Evolutionary conservation across 2,329 filamentous ascomycete species (phyloP), one percentile per base, ranked within the genome.

Genomic region (Aspergillus novofumigatus): DNA sequence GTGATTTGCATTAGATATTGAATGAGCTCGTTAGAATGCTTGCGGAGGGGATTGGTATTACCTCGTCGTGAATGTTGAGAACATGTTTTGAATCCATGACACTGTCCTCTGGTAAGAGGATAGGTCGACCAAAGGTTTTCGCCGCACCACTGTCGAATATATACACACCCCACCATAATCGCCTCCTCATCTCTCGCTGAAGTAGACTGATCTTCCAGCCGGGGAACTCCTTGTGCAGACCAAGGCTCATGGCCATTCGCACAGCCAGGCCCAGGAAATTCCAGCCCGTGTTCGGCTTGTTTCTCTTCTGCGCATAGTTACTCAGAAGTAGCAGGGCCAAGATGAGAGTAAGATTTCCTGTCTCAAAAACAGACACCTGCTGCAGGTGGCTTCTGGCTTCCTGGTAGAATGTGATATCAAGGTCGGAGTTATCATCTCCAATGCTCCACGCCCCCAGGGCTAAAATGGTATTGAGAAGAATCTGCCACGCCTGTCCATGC

Each of bases 251-350:
- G 1, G 79, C 78, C 75, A 81, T 80, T 49, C 77, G 69, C 23
- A 79, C 71, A n/a, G 78, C 78, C 17, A 81, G 62, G 1, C 79
- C 79, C 7, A 80, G 64, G 58, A 78, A 80, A 51, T 78, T 80
- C 69, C 77, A 81, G 8, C 78, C 79, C 7, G 73, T 78, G 59
- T 81, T 81, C 2, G 79, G 79, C 57, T 80, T 80, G 63, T 80
- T 78, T 28, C 77, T 71, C 62, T 81, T 81, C 61, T 81, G 79
- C 0, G 78, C 70, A 58, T 80, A 80, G 54, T 81, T 80, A 55
- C 77, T 77, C 61, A 81, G 70, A 50, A 81, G 70, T 14, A 75
- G 65, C 35, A 82, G 68, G 1, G 74, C 75, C 62, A 81, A 80
- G 1, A 81, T 78, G 8, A 80, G 69, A 7, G 76, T 79, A 20